Evolutionary conservation across 495 filamentous ascomycete genomes (phyloP).

Genomic region (Daldinia bambusicola): DNA sequence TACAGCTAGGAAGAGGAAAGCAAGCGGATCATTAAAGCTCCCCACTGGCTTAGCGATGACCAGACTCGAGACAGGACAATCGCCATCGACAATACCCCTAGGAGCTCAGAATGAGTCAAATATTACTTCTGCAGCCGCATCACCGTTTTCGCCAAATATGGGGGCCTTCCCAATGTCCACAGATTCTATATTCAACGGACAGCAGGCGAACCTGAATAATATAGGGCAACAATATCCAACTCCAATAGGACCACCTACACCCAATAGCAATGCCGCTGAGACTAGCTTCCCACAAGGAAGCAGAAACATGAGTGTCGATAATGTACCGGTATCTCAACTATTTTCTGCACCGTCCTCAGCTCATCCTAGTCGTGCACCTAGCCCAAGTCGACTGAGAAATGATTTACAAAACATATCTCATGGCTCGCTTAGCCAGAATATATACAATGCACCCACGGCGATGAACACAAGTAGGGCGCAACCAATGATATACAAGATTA

Average conservation of each 20-base stretch:
- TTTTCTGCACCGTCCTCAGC: conserved; percentile 74
- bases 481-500: conserved; percentile 78
- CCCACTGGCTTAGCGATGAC: conserved; percentile 83
- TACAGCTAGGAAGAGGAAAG: conserved; percentile 77
- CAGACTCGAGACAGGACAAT: conserved; percentile 67
- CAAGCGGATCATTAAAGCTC: conserved; percentile 72
- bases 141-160: conserved; percentile 55
- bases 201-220: conserved; percentile 37
- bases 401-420: conserved; percentile 55
- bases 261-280: conserved; percentile 63
- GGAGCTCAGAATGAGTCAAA: conserved; percentile 50
- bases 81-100: conserved; percentile 47
- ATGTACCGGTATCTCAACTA: conserved; percentile 63
- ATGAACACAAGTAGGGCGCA: conserved; percentile 49
- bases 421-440: conserved; percentile 53
- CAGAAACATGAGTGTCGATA: conserved; percentile 66
- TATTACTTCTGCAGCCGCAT: conserved; percentile 50
- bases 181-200: conserved; percentile 44
- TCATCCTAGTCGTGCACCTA: conserved; percentile 64
- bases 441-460: conserved; percentile 51
- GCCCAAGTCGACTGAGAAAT: conserved; percentile 60
- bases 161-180: conserved; percentile 56
- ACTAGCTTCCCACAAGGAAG: conserved; percentile 62
- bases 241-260: conserved; percentile 65
- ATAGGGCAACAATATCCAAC: conserved; percentile 62